phyloP scores from a whole-genome alignment of 1,139 yeast genomes.

The Lodderomyces oxycetoniae region DNA sequence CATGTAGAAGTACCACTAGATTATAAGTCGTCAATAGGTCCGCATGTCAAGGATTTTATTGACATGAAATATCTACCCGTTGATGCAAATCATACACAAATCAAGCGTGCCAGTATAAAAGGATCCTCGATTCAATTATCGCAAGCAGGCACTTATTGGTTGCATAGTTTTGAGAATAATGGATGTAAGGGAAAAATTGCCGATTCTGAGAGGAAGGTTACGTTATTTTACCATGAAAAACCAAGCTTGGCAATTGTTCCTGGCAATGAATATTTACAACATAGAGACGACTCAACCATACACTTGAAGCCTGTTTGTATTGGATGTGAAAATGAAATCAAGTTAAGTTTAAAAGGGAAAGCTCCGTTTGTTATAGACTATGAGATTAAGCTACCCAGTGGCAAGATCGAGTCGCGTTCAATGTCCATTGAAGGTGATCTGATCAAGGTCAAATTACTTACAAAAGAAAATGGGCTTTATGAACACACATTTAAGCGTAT shows the following conservation, averaged over 20 bases:
- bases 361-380: slow-evolving; percentile 75
- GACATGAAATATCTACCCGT: slow-evolving; percentile 20
- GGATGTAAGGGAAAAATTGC: slow-evolving; percentile 63
- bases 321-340: slow-evolving; percentile 23
- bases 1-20: slow-evolving; percentile 54
- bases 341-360: slow-evolving; percentile 44
- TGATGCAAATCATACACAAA: slow-evolving; percentile 1
- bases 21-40: slow-evolving; percentile 28
- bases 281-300: slow-evolving; percentile 17
- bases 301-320: slow-evolving; percentile 35
- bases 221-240: slow-evolving; percentile 48
- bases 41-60: slow-evolving; percentile 22
- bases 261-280: slow-evolving; percentile 17
- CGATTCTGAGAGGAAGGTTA: slow-evolving; percentile 28
- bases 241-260: slow-evolving; percentile 46
- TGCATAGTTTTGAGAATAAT: slow-evolving; percentile 57
- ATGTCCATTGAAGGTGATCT: slow-evolving; percentile 28
- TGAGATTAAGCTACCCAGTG: slow-evolving; percentile 58
- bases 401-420: slow-evolving; percentile 33
- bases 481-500: slow-evolving; percentile 58
- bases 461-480: slow-evolving; percentile 50
- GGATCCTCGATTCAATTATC: slow-evolving; percentile 23
- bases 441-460: slow-evolving; percentile 29
- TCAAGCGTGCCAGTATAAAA: slow-evolving; percentile 6
- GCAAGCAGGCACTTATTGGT: slow-evolving; percentile 59